Conservation (phyloP, 2,329 filamentous ascomycete species). For the Podosphaera xanthii region DNA sequence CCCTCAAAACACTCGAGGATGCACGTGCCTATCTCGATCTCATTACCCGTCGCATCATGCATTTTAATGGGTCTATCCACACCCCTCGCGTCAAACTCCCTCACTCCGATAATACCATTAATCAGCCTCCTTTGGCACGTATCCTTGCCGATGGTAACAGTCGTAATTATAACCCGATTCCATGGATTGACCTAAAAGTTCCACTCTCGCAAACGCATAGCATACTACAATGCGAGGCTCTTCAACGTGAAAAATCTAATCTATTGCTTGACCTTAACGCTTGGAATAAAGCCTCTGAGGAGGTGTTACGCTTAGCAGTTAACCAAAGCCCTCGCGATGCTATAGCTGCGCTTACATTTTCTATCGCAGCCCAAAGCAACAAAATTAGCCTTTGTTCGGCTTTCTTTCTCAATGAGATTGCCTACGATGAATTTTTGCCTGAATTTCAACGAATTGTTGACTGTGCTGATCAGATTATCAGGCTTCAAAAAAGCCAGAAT, state of each 20-base stretch:
- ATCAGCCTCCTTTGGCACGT: not conserved
- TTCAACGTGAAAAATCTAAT: conserved; percentile 4
- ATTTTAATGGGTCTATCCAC: conserved; percentile 6
- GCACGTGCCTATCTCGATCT: conserved; percentile 9
- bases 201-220: conserved; percentile 2
- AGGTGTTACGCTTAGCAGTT: conserved; percentile 2
- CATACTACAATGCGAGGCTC: conserved; percentile 1
- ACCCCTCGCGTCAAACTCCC: not conserved
- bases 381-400: conserved; percentile 6
- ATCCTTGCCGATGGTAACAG: not conserved
- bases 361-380: conserved; percentile 3
- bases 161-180: conserved; percentile 3
- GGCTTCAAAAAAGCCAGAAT: conserved; percentile 2
- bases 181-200: conserved; percentile 6
- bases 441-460: conserved; percentile 6
- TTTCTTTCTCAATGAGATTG: conserved; percentile 6
- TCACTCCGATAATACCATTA: not conserved
- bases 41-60: conserved; percentile 8
- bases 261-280: conserved; percentile 4
- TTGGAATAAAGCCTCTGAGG: conserved; percentile 5
- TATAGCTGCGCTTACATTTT: conserved; percentile 6
- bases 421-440: conserved; percentile 6
- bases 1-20: conserved; percentile 5
- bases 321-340: conserved; percentile 3
- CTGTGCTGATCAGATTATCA: conserved; percentile 2